Evolutionary conservation across 2,329 filamentous ascomycete species (phyloP), one percentile per base, ranked within the genome.

Genomic region (Macrophomina phaseolina): DNA sequence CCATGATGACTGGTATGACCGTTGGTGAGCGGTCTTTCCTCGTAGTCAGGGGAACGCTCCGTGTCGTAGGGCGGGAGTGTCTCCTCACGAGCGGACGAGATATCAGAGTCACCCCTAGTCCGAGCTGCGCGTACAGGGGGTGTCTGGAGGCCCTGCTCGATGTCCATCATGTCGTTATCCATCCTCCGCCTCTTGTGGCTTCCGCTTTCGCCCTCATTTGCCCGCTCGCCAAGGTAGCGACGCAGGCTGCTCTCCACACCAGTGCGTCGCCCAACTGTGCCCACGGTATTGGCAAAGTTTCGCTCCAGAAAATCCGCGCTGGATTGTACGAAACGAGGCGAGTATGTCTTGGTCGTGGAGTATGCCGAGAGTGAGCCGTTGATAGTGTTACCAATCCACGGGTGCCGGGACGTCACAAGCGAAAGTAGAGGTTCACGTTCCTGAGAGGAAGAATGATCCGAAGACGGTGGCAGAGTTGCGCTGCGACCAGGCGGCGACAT

Each of bases 221-320:
- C 83, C 51, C 87, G 82, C 65, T 78, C 86, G 18, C 87, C 87
- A 6, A 97, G 82, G 71, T 96, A 95, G 87, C 93, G 94, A 60
- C 95, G 86, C 14, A 97, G 86, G 66, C 93, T 90, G 65, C 90
- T 90, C 76, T 98, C 94, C 2, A 97, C 91, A 68, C 94, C 94
- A 0, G 94, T 97, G 38, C 90, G 89, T 36, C 92, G 88, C 36
- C 93, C 91, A 5, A 97, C 91, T 0, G 89, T 91, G 14, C 92
- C 91, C 36, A 97, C 91, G 0, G 92, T 95, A 74, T 92, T 95
- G 63, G 92, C 92, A 63, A 97, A 88, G 71, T 92, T 94, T 55
- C 92, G 90, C 78, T 98, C 94, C 23, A 97, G 89, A 73, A 96
- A 93, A 76, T 97, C 93, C 58, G 92, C 94, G 68, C 93, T 88